Base-by-base conservation (phyloP, 192 early-diverging fungal genomes). In the Coemansia sp. region DNA sequence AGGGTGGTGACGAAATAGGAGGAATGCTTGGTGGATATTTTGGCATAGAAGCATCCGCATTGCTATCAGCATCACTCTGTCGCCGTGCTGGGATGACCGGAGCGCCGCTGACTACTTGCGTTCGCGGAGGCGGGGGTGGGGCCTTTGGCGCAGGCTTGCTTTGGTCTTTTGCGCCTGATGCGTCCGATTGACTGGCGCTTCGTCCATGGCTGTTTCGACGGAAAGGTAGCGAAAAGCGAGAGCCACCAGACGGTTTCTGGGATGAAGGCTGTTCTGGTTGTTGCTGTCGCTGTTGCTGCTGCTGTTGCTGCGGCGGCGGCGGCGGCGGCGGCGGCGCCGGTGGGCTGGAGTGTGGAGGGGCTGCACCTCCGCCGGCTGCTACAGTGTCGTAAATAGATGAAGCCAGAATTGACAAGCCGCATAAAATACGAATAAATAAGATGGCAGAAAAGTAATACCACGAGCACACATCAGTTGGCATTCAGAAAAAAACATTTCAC, bases 51-150 rank as follows among this genome's bases (percentile, higher is more conserved):
- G 42, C 26, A 19, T 38, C 53, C 40, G 54, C 21, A 26, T 60
- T 54, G 18, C 53, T 52, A 7, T 66, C 69, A 3, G 58, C 73
- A 43, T 75, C 73, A 59, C 73, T 75, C 37, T 45, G 60, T 75
- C 77, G 77, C 72, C 77, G 77, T 7, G 56, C 77, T 5, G 77
- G 69, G 32, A 74, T 32, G 8, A 65, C 69, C 10, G 72, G 72
- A 3, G 49, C 63, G n/a, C 70, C 70, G 61, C 67, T 61, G 54
- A 19, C 43, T 43, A 52, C 64, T 12, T 53, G 64, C 42, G 54
- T 5, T 1, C 45, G 64, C 21, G 69, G 78, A 3, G 73, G 70
- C 42, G 70, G 61, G 18, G 71, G 61, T 10, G 69, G 54, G 0
- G 69, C 61, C 7, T 57, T 63, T 50, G 62, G 45, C 32, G 49